A percentile compares a stretch with the other conserved stretches of the same genome.
Evolutionary conservation across 805 yeast species (phyloP).

Genomic region (Candida silvatica): DNA sequence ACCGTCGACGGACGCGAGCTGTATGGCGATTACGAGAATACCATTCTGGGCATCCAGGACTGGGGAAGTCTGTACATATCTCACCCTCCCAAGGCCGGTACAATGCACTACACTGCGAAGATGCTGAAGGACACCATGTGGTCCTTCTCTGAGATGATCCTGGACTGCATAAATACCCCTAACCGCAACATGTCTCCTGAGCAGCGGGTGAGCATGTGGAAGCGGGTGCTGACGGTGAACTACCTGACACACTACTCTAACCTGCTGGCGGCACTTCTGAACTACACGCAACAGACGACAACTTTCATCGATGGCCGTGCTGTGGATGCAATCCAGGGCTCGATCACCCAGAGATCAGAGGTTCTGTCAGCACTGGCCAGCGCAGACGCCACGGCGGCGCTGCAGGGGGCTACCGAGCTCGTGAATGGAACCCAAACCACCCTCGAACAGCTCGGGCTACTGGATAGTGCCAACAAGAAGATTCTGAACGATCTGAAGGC

Average conservation of each 20-base stretch:
- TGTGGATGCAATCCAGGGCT: constrained; percentile 2
- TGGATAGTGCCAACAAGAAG: too few relatives aligned
- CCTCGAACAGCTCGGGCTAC: too few relatives aligned
- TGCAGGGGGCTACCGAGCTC: too few relatives aligned
- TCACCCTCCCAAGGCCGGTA: constrained; percentile 6
- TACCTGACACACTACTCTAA: constrained; percentile 15
- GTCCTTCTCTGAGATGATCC: constrained; percentile 16
- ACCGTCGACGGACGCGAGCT: constrained; percentile 9
- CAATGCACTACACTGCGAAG: not conserved
- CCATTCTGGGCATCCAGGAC: constrained; percentile 9
- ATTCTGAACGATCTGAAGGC: too few relatives aligned
- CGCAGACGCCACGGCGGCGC: constrained; percentile 1
- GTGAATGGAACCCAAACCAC: too few relatives aligned
- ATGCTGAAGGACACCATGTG: constrained; percentile 16
- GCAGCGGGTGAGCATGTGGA: constrained; percentile 14
- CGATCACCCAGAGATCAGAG: not conserved
- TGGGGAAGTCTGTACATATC: constrained; percentile 24
- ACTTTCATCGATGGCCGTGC: constrained; percentile 6
- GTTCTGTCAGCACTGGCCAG: not conserved
- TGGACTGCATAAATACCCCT: constrained; percentile 13
- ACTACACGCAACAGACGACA: constrained; percentile 5
- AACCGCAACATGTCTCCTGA: constrained; percentile 16
- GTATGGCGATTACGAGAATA: constrained; percentile 14
- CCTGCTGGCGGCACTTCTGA: constrained; percentile 6
- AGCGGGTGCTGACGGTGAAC: constrained; percentile 14